Conservation (phyloP, 805 yeast species). For the Metschnikowia dekortorum region DNA sequence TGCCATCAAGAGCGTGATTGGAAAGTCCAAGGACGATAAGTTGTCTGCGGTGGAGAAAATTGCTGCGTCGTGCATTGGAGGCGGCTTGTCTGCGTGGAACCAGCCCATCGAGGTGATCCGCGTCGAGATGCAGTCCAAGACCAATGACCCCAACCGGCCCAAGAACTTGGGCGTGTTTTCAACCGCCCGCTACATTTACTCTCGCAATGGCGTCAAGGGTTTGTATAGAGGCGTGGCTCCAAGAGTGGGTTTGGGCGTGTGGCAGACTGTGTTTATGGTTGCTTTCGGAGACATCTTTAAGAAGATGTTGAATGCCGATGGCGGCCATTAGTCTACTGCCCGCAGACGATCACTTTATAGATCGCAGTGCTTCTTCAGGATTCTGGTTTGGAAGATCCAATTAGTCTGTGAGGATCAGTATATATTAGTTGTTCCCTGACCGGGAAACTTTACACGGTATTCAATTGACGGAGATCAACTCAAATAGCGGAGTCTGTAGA, state of each 20-base stretch:
- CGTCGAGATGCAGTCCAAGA: constrained; percentile 96
- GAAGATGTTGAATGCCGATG: constrained; percentile 38
- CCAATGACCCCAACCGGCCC: constrained; percentile 93
- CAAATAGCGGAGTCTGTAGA: no score
- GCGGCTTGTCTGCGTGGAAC: constrained; percentile 97
- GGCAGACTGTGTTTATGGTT: constrained; percentile 99
- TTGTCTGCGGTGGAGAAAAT: constrained; percentile 78
- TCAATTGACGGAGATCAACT: no score
- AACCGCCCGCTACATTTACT: constrained; percentile 79
- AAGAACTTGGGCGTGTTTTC: constrained; percentile 75
- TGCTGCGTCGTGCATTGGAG: constrained; percentile 84
- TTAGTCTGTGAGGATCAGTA: no score
- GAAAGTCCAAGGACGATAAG: constrained; percentile 54
- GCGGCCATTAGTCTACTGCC: constrained; percentile 16
- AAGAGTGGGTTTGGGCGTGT: constrained; percentile 90
- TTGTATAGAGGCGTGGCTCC: constrained; percentile 96
- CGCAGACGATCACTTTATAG: no score
- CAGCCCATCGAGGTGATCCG: constrained; percentile 98
- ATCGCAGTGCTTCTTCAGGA: no score
- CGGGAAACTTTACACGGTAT: no score
- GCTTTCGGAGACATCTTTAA: constrained; percentile 86
- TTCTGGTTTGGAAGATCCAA: no score
- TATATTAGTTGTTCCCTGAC: no score
- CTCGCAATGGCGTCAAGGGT: constrained; percentile 80
- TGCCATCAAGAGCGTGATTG: constrained; percentile 58